phyloP scores from a whole-genome alignment of 2,329 filamentous ascomycete genomes.

The Aureobasidium sp. region DNA sequence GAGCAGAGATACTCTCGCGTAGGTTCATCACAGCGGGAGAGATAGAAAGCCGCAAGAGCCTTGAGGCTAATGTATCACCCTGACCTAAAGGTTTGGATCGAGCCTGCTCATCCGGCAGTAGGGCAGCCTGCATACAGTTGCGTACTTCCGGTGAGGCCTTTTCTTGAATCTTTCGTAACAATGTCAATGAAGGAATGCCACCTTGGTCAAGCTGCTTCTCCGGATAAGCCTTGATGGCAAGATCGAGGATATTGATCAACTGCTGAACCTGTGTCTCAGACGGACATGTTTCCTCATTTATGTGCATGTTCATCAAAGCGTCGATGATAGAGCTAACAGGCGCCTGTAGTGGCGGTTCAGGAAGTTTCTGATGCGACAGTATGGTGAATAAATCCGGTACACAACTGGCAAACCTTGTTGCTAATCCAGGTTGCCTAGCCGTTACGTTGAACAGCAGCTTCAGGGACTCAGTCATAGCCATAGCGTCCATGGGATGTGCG shows the following conservation, averaged over 20 bases:
- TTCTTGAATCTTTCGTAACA: slow-evolving; percentile 65
- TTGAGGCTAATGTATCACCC: slow-evolving; percentile 65
- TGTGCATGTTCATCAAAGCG: slow-evolving; percentile 69
- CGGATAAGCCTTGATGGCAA: slow-evolving; percentile 55
- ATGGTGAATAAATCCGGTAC: slow-evolving; percentile 66
- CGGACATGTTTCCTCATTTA: slow-evolving; percentile 32
- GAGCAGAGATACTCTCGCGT: slow-evolving; percentile 64
- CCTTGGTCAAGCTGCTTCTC: slow-evolving; percentile 65
- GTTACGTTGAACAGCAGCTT: slow-evolving; percentile 88
- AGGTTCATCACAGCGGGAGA: slow-evolving; percentile 65
- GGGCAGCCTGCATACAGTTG: slow-evolving; percentile 53
- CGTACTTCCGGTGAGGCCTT: slow-evolving; percentile 58
- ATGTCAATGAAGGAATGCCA: slow-evolving; percentile 65
- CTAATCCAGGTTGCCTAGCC: slow-evolving; percentile 60
- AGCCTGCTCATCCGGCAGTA: slow-evolving; percentile 73
- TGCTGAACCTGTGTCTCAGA: slow-evolving; percentile 53
- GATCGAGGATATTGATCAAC: slow-evolving; percentile 63
- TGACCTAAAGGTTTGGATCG: slow-evolving; percentile 70
- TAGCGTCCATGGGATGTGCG: slow-evolving; percentile 58
- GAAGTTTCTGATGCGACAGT: slow-evolving; percentile 54
- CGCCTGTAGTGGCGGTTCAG: slow-evolving; percentile 62
- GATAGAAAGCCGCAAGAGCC: slow-evolving; percentile 69
- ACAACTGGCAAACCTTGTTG: slow-evolving; percentile 56
- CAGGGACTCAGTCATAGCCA: slow-evolving; percentile 75
- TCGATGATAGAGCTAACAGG: slow-evolving; percentile 70